Evolutionary conservation across 2,329 filamentous ascomycete species (phyloP), one percentile per base, ranked within the genome.

Genomic region (Sphaerulina musiva): DNA sequence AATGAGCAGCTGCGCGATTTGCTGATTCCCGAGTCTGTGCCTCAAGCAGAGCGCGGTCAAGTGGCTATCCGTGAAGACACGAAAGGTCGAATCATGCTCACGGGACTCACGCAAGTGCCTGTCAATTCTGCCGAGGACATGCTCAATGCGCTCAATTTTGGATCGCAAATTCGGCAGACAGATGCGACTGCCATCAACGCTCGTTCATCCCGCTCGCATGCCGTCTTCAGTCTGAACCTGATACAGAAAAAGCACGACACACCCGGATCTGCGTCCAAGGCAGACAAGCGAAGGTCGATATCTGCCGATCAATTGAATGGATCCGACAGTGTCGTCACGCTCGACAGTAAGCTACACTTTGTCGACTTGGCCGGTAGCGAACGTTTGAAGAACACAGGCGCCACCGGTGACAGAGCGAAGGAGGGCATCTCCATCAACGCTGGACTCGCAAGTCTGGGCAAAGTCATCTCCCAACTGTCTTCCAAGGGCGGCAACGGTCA

Each of bases 351-450:
- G 73, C 80, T 98, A 48, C 93, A 98, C 70, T 98, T 98, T 68
- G 93, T 98, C 56, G 93, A 98, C 81, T 76, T 98, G 70, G 93
- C 93, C 48, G 93, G 93, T 61, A 97, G 93, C 69, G 93, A 98
- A 74, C 83, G 93, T 63, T 76, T 98, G 66, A 98, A 98, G 75
- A 97, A 98, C 66, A 98, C 93, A 0, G 89, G 90, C 34, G 93
- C 93, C 0, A 91, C 95, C 59, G 93, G 93, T 42, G 93, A 97
- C 64, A 82, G 93, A 54, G 93, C 93, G 39, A 92, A 85, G 69
- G 93, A 98, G 72, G 93, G 93, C 63, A 98, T 98, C 56, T 95
- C 92, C 10, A 98, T 98, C 77, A 98, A 98, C 67, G 93, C 88
- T 39, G 93, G 93, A 56, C 81, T 98, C 57, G 93, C 93, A 47